phyloP scores from a whole-genome alignment of 2,329 filamentous ascomycete species.

The Penicillium brasilianum region DNA sequence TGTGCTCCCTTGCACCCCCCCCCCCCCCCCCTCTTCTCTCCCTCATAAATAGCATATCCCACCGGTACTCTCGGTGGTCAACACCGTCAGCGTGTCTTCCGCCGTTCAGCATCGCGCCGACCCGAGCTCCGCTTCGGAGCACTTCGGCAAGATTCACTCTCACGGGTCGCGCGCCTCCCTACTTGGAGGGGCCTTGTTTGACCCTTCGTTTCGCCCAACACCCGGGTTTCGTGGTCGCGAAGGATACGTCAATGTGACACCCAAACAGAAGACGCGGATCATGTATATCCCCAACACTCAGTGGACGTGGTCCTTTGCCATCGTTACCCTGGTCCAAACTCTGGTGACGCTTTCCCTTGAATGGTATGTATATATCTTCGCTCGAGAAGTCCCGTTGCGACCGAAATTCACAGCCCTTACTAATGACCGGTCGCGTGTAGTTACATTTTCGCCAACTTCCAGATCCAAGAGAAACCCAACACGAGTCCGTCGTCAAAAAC shows the following conservation, averaged over 20 bases:
- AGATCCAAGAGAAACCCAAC: constrained; percentile 57
- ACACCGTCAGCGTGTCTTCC: constrained; percentile 42
- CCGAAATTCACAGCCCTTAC: background rate
- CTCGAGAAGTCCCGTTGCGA: background rate
- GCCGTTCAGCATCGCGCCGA: constrained; percentile 31
- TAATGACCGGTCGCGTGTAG: constrained; percentile 51
- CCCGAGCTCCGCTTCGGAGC: constrained; percentile 48
- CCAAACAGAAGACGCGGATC: constrained; percentile 45
- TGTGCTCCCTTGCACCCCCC: constrained; percentile 12
- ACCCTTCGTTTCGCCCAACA: constrained; percentile 56
- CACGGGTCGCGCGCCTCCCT: constrained; percentile 64
- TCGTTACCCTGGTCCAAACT: constrained; percentile 75
- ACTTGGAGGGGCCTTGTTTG: constrained; percentile 62
- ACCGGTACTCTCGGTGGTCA: constrained; percentile 36
- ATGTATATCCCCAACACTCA: constrained; percentile 80
- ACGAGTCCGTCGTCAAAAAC: constrained; percentile 58
- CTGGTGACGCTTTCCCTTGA: constrained; percentile 82
- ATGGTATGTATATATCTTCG: constrained; percentile 66
- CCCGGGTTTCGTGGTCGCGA: constrained; percentile 58
- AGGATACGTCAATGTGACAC: constrained; percentile 51
- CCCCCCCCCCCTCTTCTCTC: constrained; percentile 7
- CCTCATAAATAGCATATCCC: constrained; percentile 25
- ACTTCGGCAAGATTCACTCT: constrained; percentile 59
- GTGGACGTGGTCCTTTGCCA: constrained; percentile 89
- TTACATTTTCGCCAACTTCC: constrained; percentile 89